A percentile compares a stretch with the other conserved stretches of the same genome.
These are phyloP conservation scores for Byssothecium circinans DNA, from an alignment of 2,329 filamentous ascomycete genomes.

Conservation along the genomic window DNA sequence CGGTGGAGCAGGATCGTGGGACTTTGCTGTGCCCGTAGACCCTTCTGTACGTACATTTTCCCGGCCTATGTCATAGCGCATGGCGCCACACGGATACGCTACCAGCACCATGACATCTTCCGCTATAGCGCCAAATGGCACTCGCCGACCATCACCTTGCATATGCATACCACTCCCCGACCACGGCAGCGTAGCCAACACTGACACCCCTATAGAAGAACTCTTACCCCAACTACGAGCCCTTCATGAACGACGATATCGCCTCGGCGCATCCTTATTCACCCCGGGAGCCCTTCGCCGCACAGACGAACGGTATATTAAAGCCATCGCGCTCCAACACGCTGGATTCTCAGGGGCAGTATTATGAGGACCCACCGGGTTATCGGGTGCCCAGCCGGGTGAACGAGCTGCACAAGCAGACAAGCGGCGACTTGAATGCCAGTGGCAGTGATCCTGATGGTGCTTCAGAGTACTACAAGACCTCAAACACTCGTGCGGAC, in stretches of 20 bases:
- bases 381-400: slow-evolving; percentile 40
- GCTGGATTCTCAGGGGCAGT: slow-evolving; percentile 32
- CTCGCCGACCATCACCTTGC: background rate
- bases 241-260: slow-evolving; percentile 41
- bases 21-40: slow-evolving; percentile 44
- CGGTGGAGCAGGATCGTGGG: slow-evolving; percentile 41
- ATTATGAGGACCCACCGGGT: slow-evolving; percentile 24
- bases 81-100: slow-evolving; percentile 19
- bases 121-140: slow-evolving; percentile 19
- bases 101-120: slow-evolving; percentile 21
- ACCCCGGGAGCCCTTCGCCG: slow-evolving; percentile 37
- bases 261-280: slow-evolving; percentile 26
- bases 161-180: slow-evolving; percentile 1
- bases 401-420: slow-evolving; percentile 43
- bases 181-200: slow-evolving; percentile 13
- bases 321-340: slow-evolving; percentile 35
- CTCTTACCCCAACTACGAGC: slow-evolving; percentile 31
- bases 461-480: slow-evolving; percentile 45
- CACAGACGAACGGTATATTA: slow-evolving; percentile 38
- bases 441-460: slow-evolving; percentile 51
- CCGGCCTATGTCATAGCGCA: slow-evolving; percentile 13
- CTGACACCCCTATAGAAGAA: slow-evolving; percentile 26
- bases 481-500: background rate
- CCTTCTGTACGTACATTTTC: slow-evolving; percentile 35
- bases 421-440: slow-evolving; percentile 47